Percentiles rank a stretch among this genome's conserved stretches.
These are phyloP conservation scores for Pythium utonaiense DNA, from an alignment of 352 stramenopile genomes.

Conservation along the genomic window DNA sequence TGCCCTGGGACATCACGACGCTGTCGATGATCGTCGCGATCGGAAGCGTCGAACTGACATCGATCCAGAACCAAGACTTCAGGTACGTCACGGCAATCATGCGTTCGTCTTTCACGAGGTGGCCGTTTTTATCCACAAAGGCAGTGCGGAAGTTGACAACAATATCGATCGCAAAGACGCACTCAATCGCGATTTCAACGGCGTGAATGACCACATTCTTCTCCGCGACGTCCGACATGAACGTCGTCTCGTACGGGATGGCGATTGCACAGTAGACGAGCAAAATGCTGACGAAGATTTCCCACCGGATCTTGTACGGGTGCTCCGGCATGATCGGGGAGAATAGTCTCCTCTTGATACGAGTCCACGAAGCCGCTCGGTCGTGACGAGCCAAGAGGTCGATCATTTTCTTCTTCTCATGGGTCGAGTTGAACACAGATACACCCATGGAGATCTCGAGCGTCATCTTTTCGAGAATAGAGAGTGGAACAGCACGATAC, in stretches of 20 bases:
- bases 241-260: slow-evolving; percentile 65
- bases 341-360: slow-evolving; percentile 26
- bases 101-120: slow-evolving; percentile 24
- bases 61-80: slow-evolving; percentile 65
- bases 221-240: slow-evolving; percentile 30
- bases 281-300: slow-evolving; percentile 36
- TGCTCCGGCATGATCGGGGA: slow-evolving; percentile 48
- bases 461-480: slow-evolving; percentile 55
- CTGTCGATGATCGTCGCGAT: slow-evolving; percentile 34
- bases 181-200: slow-evolving; percentile 44
- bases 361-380: slow-evolving; percentile 22
- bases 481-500: slow-evolving; percentile 58
- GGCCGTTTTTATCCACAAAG: slow-evolving; percentile 32
- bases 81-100: slow-evolving; percentile 50
- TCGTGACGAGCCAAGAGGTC: slow-evolving; percentile 42
- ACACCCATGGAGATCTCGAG: slow-evolving; percentile 73
- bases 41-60: slow-evolving; percentile 62
- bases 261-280: slow-evolving; percentile 53
- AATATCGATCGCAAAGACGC: slow-evolving; percentile 53
- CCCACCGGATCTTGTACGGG: slow-evolving; percentile 48
- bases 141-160: slow-evolving; percentile 52
- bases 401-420: slow-evolving; percentile 70
- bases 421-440: slow-evolving; percentile 70
- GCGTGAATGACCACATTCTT: slow-evolving; percentile 17
- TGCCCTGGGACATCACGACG: slow-evolving; percentile 11